Evolutionary conservation across 805 yeast genomes (phyloP), one percentile per base, ranked within the genome.

Genomic region (Ogataea paradorogensis): DNA sequence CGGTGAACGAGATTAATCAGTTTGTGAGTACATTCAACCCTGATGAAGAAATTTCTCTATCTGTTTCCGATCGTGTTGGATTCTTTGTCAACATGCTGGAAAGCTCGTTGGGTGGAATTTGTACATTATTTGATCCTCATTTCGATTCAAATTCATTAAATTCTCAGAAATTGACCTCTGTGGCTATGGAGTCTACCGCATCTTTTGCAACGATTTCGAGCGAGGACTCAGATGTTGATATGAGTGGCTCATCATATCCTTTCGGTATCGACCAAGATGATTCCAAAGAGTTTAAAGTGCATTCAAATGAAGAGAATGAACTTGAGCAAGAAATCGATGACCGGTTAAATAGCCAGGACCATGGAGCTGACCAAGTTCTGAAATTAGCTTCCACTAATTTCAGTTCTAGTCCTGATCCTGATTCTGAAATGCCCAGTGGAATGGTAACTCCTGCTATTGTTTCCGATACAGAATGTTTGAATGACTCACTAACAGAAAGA

Each of bases 61-160:
- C 49, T 7, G 44, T 46, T 8, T 28, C 53, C 1, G 66, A 61
- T 40, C 42, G 42, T 14, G 21, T 59, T 7, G 40, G 51, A 9
- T 54, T 47, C 27, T 50, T 52, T 32, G 33, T 59, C 7, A 52
- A 47, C 24, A 15, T 50, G n/a, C 23, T 61, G 28, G 61, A 59
- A 35, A 58, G 60, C 7, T 40, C 45, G 22, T 48, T 83, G 4
- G 77, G 90, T 29, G 96, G 96, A 18, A 65, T 78, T 7, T 74
- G 95, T 24, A 69, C 74, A 30, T 63, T 89, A 26, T 76, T 85
- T 51, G 96, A 88, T 55, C 86, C 95, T 0, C 78, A 80, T 10
- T 83, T 46, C 31, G 46, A 39, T 16, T 37, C 45, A 4, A 42
- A 43, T 7, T n/a, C 42, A 1, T 69, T 50, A 69, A 72, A 33